Base-by-base conservation (phyloP, 352 stramenopile genomes). In the Phytophthora hibernalis region DNA sequence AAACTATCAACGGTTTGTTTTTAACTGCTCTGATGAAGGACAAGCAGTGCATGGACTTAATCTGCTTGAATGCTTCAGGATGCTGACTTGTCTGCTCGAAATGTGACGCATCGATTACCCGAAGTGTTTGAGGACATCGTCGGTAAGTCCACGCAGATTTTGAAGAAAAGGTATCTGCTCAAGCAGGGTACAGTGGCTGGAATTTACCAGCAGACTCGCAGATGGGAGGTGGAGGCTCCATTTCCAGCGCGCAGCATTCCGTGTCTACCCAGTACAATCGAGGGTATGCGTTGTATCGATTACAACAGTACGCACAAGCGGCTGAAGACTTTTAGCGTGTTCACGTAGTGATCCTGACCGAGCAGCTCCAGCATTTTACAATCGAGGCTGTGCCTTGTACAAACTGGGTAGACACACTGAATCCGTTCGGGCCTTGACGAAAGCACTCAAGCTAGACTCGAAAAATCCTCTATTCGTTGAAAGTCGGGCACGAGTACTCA, bases 381-480 rank as follows among this genome's bases (percentile, higher is more conserved):
- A 92, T 42, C 80, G 82, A 37, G 76, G 78, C 33, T 92, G 84
- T 47, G 72, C 84, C 13, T 69, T 87, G 37, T 91, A 91, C 65
- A 72, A 76, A 15, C 43, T 87, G 10, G 66, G 68, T 0, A 64
- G 68, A n/a, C 61, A 79, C 18, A 74, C 80, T 9, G 76, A 88
- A 18, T 80, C 84, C 0, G 63, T 83, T 9, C 66, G 70, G 13
- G 80, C 91, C 52, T 79, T 92, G 42, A 81, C 68, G 1, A 83
- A 86, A 18, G 84, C 84, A 9, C 66, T 90, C 49, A 89, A 92
- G 45, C 71, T 88, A 9, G 82, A 92, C 64, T 74, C 69, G 47
- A 89, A 86, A 58, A 92, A 89, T 55, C 52, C 69, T 35, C 59
- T 88, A 11, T 90, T 77, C 48, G 61, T 91, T 38, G 84, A 92